These are phyloP conservation scores for Mortierella claussenii DNA, from an alignment of 192 early-diverging fungal genomes.

Conservation along the genomic window DNA sequence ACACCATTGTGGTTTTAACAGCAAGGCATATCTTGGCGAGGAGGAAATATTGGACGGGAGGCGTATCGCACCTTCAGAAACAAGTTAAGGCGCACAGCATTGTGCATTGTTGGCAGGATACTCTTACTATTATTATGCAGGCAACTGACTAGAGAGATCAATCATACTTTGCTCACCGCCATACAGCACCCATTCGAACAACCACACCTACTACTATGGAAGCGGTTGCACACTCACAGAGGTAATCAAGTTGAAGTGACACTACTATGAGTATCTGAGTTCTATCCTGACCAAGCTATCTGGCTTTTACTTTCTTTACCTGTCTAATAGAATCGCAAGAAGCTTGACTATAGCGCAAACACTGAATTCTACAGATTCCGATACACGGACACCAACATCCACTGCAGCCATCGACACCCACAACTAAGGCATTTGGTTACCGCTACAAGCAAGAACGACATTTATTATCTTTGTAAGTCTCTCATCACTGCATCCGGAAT, in stretches of 20 bases:
- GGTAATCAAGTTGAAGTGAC: neutral
- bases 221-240: neutral
- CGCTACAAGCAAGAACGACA: constrained; percentile 47
- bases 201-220: neutral
- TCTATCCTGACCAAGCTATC: neutral
- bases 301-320: neutral
- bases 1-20: neutral
- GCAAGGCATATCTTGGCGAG: constrained; percentile 45
- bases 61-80: constrained; percentile 15
- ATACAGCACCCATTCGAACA: neutral
- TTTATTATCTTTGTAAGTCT: constrained; percentile 42
- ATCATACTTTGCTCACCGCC: neutral
- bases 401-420: constrained; percentile 44
- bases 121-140: neutral
- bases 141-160: neutral
- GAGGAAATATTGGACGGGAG: constrained; percentile 12
- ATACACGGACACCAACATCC: constrained; percentile 42
- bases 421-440: constrained; percentile 36
- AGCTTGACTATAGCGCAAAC: constrained; percentile 21
- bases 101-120: neutral
- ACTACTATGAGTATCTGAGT: neutral
- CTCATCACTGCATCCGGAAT: neutral
- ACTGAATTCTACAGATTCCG: constrained; percentile 42
- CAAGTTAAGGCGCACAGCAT: constrained; percentile 14
- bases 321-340: constrained; percentile 16